Base-by-base conservation (phyloP, 306 rosid genomes). In the Gynostemma pentaphyllum region DNA sequence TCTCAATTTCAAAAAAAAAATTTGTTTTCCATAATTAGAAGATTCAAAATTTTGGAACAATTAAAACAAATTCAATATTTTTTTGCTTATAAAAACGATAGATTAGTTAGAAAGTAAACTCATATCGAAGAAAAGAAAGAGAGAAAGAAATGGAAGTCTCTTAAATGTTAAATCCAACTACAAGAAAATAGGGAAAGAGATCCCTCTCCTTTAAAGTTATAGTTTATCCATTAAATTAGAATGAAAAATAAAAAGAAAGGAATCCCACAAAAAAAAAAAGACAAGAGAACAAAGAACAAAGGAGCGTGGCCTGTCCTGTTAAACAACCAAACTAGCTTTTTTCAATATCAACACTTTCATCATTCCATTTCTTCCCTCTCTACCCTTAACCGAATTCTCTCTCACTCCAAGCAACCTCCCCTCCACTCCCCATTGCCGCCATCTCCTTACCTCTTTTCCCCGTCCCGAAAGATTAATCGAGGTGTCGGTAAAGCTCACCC, bases 341-440 rank as follows among this genome's bases (percentile, higher is more conserved):
- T 11, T 53, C n/a, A n/a, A 3, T 18, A 18, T 32, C n/a, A 37
- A 36, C 40, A 21, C 64, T 15, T 40, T 45, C 60, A 22, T 24
- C 7, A 22, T 26, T 0, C 27, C 34, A 22, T 24, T 26, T 18
- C 4, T 42, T 45, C 52, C 42, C 69, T 8, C 30, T 30, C 16
- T 45, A 11, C 19, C 11, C 21, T 11, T 28, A 39, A 49, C 63
- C n/a, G 29, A 50, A 37, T 18, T 22, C 27, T 40, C 71, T 67
- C 40, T 40, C 71, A 29, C 40, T 24, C 9, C 71, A 67, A 49
- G 63, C 62, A 51, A 51, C 49, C 71, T 51, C 71, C 62, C 24
- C 40, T 14, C 23, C 62, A n/a, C n/a, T n/a, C 70, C 21, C 62
- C 59, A 3, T 12, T n/a, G 10, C 29, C 61, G 47, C 22, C 48